These are phyloP conservation scores for Boletus insuetus DNA, from an alignment of 768 basidiomycete genomes.

Conservation along the genomic window DNA sequence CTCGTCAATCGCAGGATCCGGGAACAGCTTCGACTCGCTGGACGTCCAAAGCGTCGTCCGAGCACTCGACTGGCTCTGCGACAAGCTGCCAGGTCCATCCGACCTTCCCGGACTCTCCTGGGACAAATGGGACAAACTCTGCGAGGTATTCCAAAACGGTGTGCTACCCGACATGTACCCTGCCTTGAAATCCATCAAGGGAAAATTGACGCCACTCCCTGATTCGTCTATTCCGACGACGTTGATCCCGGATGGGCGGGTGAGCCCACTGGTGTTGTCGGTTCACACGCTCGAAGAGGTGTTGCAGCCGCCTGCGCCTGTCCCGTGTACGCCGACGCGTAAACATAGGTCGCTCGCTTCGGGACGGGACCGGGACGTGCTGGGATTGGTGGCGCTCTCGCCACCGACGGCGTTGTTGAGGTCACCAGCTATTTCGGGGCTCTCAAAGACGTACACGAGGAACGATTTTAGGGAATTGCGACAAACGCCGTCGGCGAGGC, in stretches of 20 bases:
- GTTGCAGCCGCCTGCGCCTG: constrained; percentile 37
- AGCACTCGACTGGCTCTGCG: constrained; percentile 56
- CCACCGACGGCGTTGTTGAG: constrained; percentile 69
- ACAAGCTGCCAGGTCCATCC: constrained; percentile 42
- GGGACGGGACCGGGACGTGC: constrained; percentile 30
- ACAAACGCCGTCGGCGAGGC: constrained; percentile 61
- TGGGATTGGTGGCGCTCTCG: constrained; percentile 64
- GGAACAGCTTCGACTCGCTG: constrained; percentile 26
- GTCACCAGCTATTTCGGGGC: constrained; percentile 68
- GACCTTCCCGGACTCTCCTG: constrained; percentile 48
- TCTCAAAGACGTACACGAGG: constrained; percentile 78
- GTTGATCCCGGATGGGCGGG: constrained; percentile 34
- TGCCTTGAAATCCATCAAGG: constrained; percentile 33
- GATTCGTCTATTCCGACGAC: constrained; percentile 26
- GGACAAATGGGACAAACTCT: constrained; percentile 47
- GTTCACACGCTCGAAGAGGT: constrained; percentile 47
- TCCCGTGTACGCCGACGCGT: constrained; percentile 55
- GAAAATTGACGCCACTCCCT: constrained; percentile 29
- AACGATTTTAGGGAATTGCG: constrained; percentile 82
- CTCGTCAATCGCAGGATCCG: constrained; percentile 27
- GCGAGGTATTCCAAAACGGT: constrained; percentile 34
- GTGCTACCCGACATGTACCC: constrained; percentile 28
- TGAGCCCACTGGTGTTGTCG: constrained; percentile 37
- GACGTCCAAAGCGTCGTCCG: constrained; percentile 40
- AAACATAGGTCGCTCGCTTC: constrained; percentile 30